These are phyloP conservation scores for Yamadazyma conglobata DNA, from an alignment of 1,139 yeast species.

Conservation along the genomic window DNA sequence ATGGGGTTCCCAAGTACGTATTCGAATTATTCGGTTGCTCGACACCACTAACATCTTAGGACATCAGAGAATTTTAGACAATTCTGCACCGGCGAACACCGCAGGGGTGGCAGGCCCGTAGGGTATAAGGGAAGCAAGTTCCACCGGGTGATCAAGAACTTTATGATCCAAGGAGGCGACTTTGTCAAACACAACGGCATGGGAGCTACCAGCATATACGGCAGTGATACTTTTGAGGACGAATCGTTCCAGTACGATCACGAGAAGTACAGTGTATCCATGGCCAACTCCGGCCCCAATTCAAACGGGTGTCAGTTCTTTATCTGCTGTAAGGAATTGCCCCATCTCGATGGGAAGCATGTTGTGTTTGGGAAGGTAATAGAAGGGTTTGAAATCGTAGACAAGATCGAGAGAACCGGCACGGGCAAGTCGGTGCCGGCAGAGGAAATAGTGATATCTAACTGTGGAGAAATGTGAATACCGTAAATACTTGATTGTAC, in stretches of 20 bases:
- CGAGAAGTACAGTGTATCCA: conserved; percentile 23
- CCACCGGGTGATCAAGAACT: conserved; percentile 28
- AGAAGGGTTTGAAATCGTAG: conserved; percentile 22
- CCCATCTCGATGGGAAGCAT: conserved; percentile 45
- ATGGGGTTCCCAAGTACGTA: conserved; percentile 37
- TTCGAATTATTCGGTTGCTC: background rate
- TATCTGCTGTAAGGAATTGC: conserved; percentile 24
- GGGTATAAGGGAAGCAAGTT: conserved; percentile 21
- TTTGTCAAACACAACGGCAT: conserved; percentile 41
- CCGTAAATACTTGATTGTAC: background rate
- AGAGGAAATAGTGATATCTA: conserved; percentile 13
- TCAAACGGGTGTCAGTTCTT: conserved; percentile 36
- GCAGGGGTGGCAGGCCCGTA: conserved; percentile 30
- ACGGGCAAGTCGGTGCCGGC: conserved; percentile 28
- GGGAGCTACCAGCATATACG: conserved; percentile 33
- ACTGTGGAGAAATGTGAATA: conserved; percentile 37
- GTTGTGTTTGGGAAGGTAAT: conserved; percentile 55
- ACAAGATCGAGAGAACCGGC: conserved; percentile 15
- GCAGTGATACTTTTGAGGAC: conserved; percentile 22
- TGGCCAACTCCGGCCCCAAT: conserved; percentile 36
- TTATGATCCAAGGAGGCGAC: conserved; percentile 37
- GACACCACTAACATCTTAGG: conserved; percentile 21
- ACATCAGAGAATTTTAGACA: conserved; percentile 54
- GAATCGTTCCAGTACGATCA: conserved; percentile 32
- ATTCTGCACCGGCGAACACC: conserved; percentile 52